phyloP scores from a whole-genome alignment of 345 rosid genomes.

The Euclidium syriacum region DNA sequence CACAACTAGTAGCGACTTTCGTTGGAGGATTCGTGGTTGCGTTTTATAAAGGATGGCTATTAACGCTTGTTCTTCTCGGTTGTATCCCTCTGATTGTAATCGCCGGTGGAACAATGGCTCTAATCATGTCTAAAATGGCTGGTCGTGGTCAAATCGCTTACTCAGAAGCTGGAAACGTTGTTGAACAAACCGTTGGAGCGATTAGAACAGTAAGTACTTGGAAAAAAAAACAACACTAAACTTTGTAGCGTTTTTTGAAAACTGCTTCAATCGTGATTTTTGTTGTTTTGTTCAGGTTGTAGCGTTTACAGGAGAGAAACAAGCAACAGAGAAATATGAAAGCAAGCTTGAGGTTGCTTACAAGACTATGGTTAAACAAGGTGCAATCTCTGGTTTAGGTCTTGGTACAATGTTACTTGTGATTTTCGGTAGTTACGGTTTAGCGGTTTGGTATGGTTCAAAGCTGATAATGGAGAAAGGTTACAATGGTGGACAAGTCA shows the following conservation, averaged over 20 bases:
- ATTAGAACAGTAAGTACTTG: slow-evolving; percentile 64
- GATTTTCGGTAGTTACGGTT: slow-evolving; percentile 48
- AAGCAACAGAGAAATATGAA: slow-evolving; percentile 55
- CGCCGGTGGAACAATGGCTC: slow-evolving; percentile 55
- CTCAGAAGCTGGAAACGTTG: slow-evolving; percentile 79
- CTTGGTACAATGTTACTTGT: slow-evolving; percentile 45
- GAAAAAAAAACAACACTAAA: no score
- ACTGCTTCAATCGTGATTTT: neutral
- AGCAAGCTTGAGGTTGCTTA: slow-evolving; percentile 54
- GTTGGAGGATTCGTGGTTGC: slow-evolving; percentile 64
- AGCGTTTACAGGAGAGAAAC: slow-evolving; percentile 86
- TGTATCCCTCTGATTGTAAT: slow-evolving; percentile 55
- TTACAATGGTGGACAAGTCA: slow-evolving; percentile 72
- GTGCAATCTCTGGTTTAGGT: slow-evolving; percentile 66
- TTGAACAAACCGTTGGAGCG: slow-evolving; percentile 78
- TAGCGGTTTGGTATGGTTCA: slow-evolving; percentile 75
- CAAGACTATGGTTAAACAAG: slow-evolving; percentile 51
- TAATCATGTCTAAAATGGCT: slow-evolving; percentile 58
- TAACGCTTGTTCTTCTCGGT: slow-evolving; percentile 47
- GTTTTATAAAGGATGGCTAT: slow-evolving; percentile 50
- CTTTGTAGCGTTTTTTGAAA: neutral
- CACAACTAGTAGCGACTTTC: slow-evolving; percentile 62
- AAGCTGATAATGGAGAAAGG: slow-evolving; percentile 54
- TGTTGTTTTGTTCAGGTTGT: slow-evolving; percentile 45
- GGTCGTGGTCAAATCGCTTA: slow-evolving; percentile 78